Evolutionary conservation across 768 basidiomycete species (phyloP), one percentile per base, ranked within the genome.

Genomic region (Tricholoma bakamatsutake): DNA sequence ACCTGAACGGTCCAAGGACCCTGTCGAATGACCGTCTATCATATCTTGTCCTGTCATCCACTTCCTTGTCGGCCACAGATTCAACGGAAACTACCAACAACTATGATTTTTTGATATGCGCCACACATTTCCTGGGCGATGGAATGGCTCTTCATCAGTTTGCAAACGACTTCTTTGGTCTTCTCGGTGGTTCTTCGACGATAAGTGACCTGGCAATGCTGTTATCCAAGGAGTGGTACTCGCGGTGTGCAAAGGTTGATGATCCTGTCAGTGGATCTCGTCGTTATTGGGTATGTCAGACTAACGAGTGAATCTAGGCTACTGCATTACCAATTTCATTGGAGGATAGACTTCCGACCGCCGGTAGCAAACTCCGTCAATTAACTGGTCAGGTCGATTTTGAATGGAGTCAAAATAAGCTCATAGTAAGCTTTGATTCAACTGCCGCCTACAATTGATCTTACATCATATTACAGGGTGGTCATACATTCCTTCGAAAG

Each of bases 101-200:
- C 52, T 84, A 77, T 62, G 81, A 92, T 63, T 69, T 92, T 53
- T 71, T 90, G 58, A 78, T 94, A 48, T 85, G 85, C 59, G 84
- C 87, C 3, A 81, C 87, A 6, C 92, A 94, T 66, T 93, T 87
- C 67, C 68, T 93, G 47, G 90, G 90, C 17, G 92, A 94, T 65
- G 92, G 92, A 18, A 91, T 92, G 85, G 87, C 90, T 1, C 76
- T 93, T 15, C 90, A 93, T 69, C 77, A 81, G 57, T 88, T 87
- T 58, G 88, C 87, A 24, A 90, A 90, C 66, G 88, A 92, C 60
- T 84, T 93, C 64, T 87, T 92, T 66, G 67, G 71, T 15, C 71
- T 93, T 3, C 72, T 92, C 39, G 84, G 79, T 0, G 63, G 73
- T 35, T 49, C 61, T 11, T 53, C 66, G 10, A 63, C 64, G 7